These are phyloP conservation scores for Xylariales sp. DNA, from an alignment of 2,329 filamentous ascomycete genomes.

Conservation along the genomic window DNA sequence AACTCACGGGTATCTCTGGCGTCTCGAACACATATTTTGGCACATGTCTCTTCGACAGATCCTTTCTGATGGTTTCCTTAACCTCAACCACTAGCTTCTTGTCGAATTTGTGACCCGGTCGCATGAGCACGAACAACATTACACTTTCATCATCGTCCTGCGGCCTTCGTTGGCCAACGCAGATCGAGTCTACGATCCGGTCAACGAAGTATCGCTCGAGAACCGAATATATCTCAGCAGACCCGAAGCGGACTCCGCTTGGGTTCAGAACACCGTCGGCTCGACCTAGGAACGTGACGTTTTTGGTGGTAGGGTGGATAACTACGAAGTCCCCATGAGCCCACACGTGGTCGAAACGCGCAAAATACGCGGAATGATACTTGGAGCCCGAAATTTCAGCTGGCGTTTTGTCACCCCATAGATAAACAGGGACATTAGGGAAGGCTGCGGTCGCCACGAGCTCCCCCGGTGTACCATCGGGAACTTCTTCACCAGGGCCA, in stretches of 20 bases:
- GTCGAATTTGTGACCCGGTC: constrained; percentile 51
- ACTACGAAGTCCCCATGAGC: constrained; percentile 78
- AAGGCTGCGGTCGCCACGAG: constrained; percentile 67
- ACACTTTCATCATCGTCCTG: constrained; percentile 49
- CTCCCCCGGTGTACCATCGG: constrained; percentile 65
- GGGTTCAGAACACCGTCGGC: constrained; percentile 80
- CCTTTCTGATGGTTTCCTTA: constrained; percentile 59
- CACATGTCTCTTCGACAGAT: constrained; percentile 69
- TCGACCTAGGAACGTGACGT: constrained; percentile 62
- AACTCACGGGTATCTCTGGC: constrained; percentile 70
- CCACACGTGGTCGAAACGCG: constrained; percentile 65
- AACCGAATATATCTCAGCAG: constrained; percentile 74
- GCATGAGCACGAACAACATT: constrained; percentile 52
- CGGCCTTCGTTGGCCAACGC: constrained; percentile 70
- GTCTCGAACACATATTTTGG: constrained; percentile 77
- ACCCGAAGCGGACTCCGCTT: constrained; percentile 72
- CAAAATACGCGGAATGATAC: constrained; percentile 59
- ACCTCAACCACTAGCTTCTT: constrained; percentile 51
- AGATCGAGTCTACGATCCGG: constrained; percentile 66
- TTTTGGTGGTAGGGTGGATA: constrained; percentile 62
- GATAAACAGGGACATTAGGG: constrained; percentile 68
- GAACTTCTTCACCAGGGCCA: constrained; percentile 37
- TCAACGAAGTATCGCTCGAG: constrained; percentile 61
- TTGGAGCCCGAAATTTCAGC: constrained; percentile 44
- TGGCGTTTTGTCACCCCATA: constrained; percentile 50